Conservation (phyloP, 306 rosid species). For the Dalbergia cochinchinensis region DNA sequence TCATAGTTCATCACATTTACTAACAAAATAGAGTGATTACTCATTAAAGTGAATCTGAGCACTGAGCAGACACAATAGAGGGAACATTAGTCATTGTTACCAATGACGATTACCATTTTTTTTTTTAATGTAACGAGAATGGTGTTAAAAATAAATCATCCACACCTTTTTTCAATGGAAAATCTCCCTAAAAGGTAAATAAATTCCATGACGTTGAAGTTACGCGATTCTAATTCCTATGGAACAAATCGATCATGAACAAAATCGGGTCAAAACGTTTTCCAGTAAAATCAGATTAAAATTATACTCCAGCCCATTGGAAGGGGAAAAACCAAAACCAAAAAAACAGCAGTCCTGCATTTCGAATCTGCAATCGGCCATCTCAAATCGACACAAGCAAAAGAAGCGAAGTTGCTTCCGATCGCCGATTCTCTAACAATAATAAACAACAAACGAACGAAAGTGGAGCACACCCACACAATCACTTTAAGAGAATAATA, state of each 20-base stretch:
- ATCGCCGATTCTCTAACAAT: neutral
- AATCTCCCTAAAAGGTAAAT: neutral
- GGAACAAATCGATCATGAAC: conserved; percentile 3
- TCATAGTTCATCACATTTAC: neutral
- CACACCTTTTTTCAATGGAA: conserved; percentile 14
- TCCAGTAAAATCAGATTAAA: conserved; percentile 29
- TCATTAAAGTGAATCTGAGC: conserved; percentile 11
- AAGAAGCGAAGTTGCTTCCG: neutral
- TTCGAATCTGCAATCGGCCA: conserved; percentile 26
- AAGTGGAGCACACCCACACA: neutral
- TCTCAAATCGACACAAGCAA: conserved; percentile 19
- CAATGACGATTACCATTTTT: neutral
- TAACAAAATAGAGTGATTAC: conserved; percentile 18
- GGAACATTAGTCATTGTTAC: neutral
- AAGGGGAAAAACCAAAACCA: too few species aligned
- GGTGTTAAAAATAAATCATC: neutral
- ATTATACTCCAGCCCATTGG: conserved; percentile 8
- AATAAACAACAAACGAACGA: neutral
- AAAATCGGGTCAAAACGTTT: neutral
- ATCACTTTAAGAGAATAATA: neutral
- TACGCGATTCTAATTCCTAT: neutral
- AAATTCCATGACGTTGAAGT: neutral
- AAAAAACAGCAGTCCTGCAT: conserved; percentile 19
- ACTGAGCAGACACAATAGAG: conserved; percentile 2
- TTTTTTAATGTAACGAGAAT: neutral